Base-by-base conservation (phyloP, 768 basidiomycete genomes). In the Leccinellum luteum region DNA sequence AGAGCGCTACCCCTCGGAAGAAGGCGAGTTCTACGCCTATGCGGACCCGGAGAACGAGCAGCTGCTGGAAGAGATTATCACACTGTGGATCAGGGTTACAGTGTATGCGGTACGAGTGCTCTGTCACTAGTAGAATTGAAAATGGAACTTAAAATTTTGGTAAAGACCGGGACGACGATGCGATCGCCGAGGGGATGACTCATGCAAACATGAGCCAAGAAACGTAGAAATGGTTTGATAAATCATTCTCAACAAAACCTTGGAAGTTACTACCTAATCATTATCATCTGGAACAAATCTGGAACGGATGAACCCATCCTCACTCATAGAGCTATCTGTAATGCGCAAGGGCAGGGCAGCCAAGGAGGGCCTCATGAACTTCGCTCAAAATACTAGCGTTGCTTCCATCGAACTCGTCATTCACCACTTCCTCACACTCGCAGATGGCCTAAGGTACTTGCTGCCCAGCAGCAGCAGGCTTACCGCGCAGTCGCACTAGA, bases 261-360 rank as follows among this genome's bases (percentile, higher is more conserved):
- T n/a, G n/a, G n/a, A n/a, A n/a, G n/a, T n/a, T n/a, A n/a, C n/a
- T n/a, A n/a, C n/a, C n/a, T n/a, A n/a, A n/a, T n/a, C n/a, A n/a
- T n/a, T n/a, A n/a, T n/a, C n/a, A n/a, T n/a, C n/a, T n/a, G n/a
- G n/a, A n/a, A n/a, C n/a, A n/a, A n/a, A n/a, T n/a, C n/a, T n/a
- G n/a, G n/a, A n/a, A n/a, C n/a, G n/a, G 92, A 51, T 98, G 96
- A 98, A 72, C 97, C 97, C 52, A 97, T 98, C 73, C 89, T 98
- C 82, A 76, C 98, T 96, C 77, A 85, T 98, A 77, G 92, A 95
- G 69, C 89, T 99, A 49, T 98, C 94, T 70, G 94, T 98, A 59
- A 87, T 97, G 82, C 85, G 93, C 63, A 94, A 95, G 74, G 94
- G 94, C 1, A 83, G 93, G 27, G 88, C 91, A 27, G 95, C 94